A percentile compares a stretch with the other conserved stretches of the same genome.
These are phyloP conservation scores for Phytopythium aichiense DNA, from an alignment of 352 stramenopile genomes.

Conservation along the genomic window DNA sequence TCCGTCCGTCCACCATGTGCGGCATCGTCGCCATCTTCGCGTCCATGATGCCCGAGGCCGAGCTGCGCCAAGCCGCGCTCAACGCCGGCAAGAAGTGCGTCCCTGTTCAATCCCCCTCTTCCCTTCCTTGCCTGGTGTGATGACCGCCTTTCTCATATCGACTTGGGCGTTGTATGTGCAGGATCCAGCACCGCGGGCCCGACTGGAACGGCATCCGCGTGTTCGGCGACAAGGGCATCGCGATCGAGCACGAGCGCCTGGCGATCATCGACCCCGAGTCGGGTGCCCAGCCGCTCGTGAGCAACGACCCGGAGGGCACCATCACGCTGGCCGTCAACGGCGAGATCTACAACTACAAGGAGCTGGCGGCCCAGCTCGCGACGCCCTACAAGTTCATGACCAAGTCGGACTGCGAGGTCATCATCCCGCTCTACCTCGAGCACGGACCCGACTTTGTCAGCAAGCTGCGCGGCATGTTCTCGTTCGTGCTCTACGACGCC, in stretches of 20 bases:
- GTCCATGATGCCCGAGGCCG: slow-evolving; percentile 90
- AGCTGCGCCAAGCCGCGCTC: slow-evolving; percentile 94
- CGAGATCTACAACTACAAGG: slow-evolving; percentile 99
- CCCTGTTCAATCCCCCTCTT: not conserved
- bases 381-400: slow-evolving; percentile 93
- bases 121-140: not conserved
- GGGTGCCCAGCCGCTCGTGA: slow-evolving; percentile 88
- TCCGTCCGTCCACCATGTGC: slow-evolving; percentile 79
- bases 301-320: slow-evolving; percentile 69
- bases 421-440: slow-evolving; percentile 95
- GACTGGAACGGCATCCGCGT: slow-evolving; percentile 94
- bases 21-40: slow-evolving; percentile 98
- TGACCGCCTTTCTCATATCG: not conserved
- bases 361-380: slow-evolving; percentile 86
- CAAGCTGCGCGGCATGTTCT: slow-evolving; percentile 97
- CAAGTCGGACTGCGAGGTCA: slow-evolving; percentile 97
- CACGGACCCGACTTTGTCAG: slow-evolving; percentile 88
- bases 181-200: slow-evolving; percentile 95
- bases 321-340: slow-evolving; percentile 97
- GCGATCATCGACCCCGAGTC: slow-evolving; percentile 99
- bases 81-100: slow-evolving; percentile 88
- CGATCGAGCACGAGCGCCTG: slow-evolving; percentile 96
- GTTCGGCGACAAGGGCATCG: slow-evolving; percentile 70
- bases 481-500: slow-evolving; percentile 97
- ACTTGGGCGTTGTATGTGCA: slow-evolving; percentile 6